phyloP scores from a whole-genome alignment of 805 yeast species.

The Yamadazyma takamatsuzukensis region DNA sequence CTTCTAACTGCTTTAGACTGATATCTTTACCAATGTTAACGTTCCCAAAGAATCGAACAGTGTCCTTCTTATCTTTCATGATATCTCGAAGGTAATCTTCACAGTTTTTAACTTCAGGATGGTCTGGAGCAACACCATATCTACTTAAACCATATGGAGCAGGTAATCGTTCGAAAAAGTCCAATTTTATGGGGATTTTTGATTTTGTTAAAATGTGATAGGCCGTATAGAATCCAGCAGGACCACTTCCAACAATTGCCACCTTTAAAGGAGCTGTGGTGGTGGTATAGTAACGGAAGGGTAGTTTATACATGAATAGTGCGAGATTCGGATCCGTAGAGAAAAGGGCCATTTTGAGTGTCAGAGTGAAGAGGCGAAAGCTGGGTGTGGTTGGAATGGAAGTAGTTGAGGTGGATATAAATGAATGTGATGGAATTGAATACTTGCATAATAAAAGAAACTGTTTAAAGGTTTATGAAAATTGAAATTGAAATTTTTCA shows the following conservation, averaged over 20 bases:
- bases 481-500: too few relatives aligned
- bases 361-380: too few relatives aligned
- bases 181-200: slow-evolving; percentile 41
- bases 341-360: too few relatives aligned
- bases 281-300: too few relatives aligned
- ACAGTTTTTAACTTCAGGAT: slow-evolving; percentile 91
- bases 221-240: slow-evolving; percentile 92
- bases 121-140: slow-evolving; percentile 99
- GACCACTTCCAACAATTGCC: slow-evolving; percentile 93
- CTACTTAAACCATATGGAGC: slow-evolving; percentile 90
- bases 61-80: slow-evolving; percentile 22
- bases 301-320: background rate
- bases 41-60: slow-evolving; percentile 63
- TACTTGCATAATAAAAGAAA: too few relatives aligned
- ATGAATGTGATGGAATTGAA: too few relatives aligned
- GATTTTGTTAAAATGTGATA: slow-evolving; percentile 58
- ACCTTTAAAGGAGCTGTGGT: slow-evolving; percentile 36
- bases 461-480: too few relatives aligned
- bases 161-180: slow-evolving; percentile 79
- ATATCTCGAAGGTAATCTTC: slow-evolving; percentile 65
- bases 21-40: slow-evolving; percentile 64
- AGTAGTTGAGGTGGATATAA: too few relatives aligned
- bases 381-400: too few relatives aligned
- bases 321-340: background rate
- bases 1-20: slow-evolving; percentile 43